Base-by-base conservation (phyloP, 768 basidiomycete species). In the Tremella mesenterica region DNA sequence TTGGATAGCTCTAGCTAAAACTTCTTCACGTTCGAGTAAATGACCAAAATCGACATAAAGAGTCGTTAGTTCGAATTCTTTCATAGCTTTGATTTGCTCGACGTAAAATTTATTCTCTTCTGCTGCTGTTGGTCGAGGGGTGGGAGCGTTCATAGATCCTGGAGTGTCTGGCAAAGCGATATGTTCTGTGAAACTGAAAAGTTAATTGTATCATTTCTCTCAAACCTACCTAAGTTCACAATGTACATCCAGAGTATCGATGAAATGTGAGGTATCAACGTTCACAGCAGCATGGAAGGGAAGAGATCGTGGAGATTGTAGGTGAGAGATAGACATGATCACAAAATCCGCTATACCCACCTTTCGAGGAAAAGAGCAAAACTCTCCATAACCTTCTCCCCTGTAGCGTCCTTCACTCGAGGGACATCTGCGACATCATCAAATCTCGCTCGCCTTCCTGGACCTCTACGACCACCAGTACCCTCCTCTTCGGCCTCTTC, bases 41-140 rank as follows among this genome's bases (percentile, higher is more conserved):
- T 99, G 91, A 9, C 83, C 81, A 56, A 85, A 97, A 76, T 97
- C 92, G 74, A 99, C 85, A 69, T 96, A 99, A 69, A 99, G 84
- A 0, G 93, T 97, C 8, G 89, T 88, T 49, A 95, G 79, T 69
- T 91, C 86, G 71, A 87, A 91, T 71, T 92, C 88, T 58, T 86
- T 85, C 89, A 99, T 90, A 34, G 83, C 86, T 72, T 87, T 85
- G 67, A 99, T 86, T 75, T 96, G 93, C 53, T 91, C 85, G 65
- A 96, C 77, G 71, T 97, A 96, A 53, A 86, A 79, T 47, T 60
- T 83, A 76, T 71, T 85, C 81, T 56, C 81, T 81, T 38, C 86
- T 80, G 2, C 57, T 3, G 54, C 49, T 4, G 65, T 60, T 4
- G 61, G 56, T 18, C 41, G 55, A 14, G 56, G 52, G 14, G 47